A percentile compares a stretch with the other conserved stretches of the same genome.
Evolutionary conservation across 108 stramenopile genomes (phyloP).

Genomic region (Skeletonema tropicum): DNA sequence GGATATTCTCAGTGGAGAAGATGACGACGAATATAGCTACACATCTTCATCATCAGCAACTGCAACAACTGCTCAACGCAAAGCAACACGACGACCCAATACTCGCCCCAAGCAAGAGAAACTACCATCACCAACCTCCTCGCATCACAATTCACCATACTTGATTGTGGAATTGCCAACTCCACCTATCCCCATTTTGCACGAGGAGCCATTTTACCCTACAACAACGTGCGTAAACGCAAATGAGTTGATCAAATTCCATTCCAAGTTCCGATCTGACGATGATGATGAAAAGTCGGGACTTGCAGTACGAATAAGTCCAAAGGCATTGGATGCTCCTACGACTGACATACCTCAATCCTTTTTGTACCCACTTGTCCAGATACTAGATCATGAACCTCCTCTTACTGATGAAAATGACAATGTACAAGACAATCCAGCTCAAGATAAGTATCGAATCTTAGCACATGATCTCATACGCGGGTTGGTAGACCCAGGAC

Average conservation of each 20-base stretch:
- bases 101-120: not conserved
- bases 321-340: slow-evolving; percentile 23
- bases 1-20: slow-evolving; percentile 49
- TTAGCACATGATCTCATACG: slow-evolving; percentile 92
- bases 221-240: slow-evolving; percentile 48
- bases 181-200: slow-evolving; percentile 76
- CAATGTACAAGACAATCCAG: slow-evolving; percentile 75
- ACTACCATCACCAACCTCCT: slow-evolving; percentile 28
- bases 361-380: slow-evolving; percentile 51
- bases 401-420: slow-evolving; percentile 46
- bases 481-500: slow-evolving; percentile 92
- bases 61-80: not conserved
- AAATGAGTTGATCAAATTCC: slow-evolving; percentile 67
- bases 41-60: not conserved
- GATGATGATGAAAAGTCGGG: slow-evolving; percentile 6
- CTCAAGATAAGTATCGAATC: slow-evolving; percentile 96
- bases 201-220: slow-evolving; percentile 85
- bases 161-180: slow-evolving; percentile 78
- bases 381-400: slow-evolving; percentile 75
- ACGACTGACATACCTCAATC: slow-evolving; percentile 21
- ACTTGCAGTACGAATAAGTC: slow-evolving; percentile 28
- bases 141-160: slow-evolving; percentile 34
- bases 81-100: not conserved
- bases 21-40: slow-evolving; percentile 36
- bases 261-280: slow-evolving; percentile 34